These are phyloP conservation scores for Yarrowia deformans DNA, from an alignment of 805 yeast genomes.

Conservation along the genomic window DNA sequence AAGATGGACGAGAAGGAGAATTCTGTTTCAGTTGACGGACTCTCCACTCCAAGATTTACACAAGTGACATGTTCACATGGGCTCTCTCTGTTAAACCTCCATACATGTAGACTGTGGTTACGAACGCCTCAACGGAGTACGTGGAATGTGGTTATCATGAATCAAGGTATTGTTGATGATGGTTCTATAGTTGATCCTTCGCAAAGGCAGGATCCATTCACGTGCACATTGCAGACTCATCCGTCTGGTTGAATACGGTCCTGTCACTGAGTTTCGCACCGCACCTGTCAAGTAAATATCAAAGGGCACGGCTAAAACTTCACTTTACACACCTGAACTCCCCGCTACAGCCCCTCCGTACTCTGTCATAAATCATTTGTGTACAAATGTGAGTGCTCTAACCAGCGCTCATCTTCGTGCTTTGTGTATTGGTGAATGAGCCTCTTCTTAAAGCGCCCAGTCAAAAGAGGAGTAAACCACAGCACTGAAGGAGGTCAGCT, in stretches of 20 bases:
- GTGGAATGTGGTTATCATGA: background rate
- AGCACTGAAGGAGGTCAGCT: conserved; percentile 87
- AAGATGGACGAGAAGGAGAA: background rate
- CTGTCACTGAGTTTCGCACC: no score
- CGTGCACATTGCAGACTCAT: no score
- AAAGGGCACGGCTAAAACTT: no score
- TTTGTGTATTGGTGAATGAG: background rate
- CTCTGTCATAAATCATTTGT: conserved; percentile 8
- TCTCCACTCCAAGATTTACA: background rate
- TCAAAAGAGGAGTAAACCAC: conserved; percentile 82
- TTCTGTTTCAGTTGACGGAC: background rate
- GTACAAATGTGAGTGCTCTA: background rate
- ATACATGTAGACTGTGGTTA: no score
- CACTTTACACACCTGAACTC: no score
- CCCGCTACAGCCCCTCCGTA: no score
- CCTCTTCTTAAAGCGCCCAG: conserved; percentile 39
- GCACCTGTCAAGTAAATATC: no score
- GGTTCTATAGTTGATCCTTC: no score
- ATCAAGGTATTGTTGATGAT: background rate
- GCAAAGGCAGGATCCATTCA: no score
- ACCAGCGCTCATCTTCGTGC: background rate
- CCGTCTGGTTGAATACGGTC: no score
- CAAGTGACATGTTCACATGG: background rate
- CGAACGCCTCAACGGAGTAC: no score
- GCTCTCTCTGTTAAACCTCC: conserved; percentile 1